Percentiles rank a stretch among this genome's conserved stretches.
Evolutionary conservation across 805 yeast genomes (phyloP).

Genomic region (Candida vaughaniae): DNA sequence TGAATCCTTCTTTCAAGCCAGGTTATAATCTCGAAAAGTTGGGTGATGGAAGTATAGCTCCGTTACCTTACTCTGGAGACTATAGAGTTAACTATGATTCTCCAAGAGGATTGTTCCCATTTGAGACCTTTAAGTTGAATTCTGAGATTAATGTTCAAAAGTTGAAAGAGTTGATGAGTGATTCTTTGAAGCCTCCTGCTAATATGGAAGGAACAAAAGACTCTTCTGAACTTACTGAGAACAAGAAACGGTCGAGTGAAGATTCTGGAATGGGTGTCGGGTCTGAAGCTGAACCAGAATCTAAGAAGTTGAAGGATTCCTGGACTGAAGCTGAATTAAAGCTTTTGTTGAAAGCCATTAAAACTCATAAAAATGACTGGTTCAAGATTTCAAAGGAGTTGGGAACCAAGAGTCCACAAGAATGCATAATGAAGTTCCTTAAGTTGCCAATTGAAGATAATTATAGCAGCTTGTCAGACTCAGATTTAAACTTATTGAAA

Average conservation of each 20-base stretch:
- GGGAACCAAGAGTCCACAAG: constrained; percentile 69
- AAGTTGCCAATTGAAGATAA: constrained; percentile 80
- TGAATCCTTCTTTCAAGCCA: constrained; percentile 74
- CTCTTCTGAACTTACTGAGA: neutral
- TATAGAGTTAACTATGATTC: constrained; percentile 79
- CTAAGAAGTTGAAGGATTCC: constrained; percentile 34
- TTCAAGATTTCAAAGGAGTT: constrained; percentile 63
- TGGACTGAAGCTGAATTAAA: constrained; percentile 73
- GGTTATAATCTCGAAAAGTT: constrained; percentile 53
- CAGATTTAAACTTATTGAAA: constrained; percentile 69
- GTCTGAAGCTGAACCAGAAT: neutral
- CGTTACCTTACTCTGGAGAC: constrained; percentile 73
- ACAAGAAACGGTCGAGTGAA: constrained; percentile 5
- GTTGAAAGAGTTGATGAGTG: constrained; percentile 27
- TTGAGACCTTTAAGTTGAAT: constrained; percentile 74
- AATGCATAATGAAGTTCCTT: constrained; percentile 77
- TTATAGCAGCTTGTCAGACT: constrained; percentile 48
- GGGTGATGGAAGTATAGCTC: constrained; percentile 41
- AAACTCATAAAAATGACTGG: constrained; percentile 74
- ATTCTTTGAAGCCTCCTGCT: constrained; percentile 3
- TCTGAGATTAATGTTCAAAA: constrained; percentile 47
- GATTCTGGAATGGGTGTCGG: too few species aligned
- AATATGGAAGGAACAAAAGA: neutral
- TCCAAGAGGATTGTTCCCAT: constrained; percentile 90
- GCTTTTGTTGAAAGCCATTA: constrained; percentile 60